Conservation (phyloP, 1,284 basidiomycete genomes). For the Ceratobasidium sp. region DNA sequence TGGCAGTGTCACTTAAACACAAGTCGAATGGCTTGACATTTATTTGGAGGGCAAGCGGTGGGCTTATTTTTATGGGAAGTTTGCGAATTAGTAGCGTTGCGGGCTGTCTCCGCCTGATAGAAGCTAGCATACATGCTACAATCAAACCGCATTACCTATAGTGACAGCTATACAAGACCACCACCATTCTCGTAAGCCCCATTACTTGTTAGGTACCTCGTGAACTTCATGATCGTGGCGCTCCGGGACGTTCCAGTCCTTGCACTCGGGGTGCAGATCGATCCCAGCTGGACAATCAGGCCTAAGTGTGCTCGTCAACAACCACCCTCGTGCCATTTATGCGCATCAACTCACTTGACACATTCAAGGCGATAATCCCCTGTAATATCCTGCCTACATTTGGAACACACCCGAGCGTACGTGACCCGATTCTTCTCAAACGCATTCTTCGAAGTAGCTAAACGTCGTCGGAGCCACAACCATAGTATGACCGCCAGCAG, state of each 20-base stretch:
- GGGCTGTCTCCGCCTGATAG: too few species aligned
- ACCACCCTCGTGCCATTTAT: neutral
- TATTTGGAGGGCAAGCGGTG: too few species aligned
- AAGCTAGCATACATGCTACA: too few species aligned
- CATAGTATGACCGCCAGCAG: neutral
- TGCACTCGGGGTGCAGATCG: constrained; percentile 10
- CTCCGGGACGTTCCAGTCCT: constrained; percentile 5
- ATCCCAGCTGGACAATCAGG: constrained; percentile 8
- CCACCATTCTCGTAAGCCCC: too few species aligned
- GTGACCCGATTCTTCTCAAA: neutral
- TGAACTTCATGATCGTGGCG: constrained; percentile 20
- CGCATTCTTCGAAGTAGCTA: neutral
- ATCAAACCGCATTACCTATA: too few species aligned
- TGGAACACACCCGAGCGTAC: constrained; percentile 14
- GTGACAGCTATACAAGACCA: too few species aligned
- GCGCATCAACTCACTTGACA: constrained; percentile 1
- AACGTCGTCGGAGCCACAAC: neutral
- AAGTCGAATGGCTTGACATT: too few species aligned
- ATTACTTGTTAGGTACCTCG: constrained; percentile 1
- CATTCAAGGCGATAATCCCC: constrained; percentile 15
- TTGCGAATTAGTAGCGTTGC: too few species aligned
- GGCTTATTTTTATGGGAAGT: too few species aligned
- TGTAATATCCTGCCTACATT: neutral
- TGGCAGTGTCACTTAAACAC: too few species aligned
- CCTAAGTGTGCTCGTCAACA: neutral